Evolutionary conservation across 805 yeast genomes (phyloP).

Genomic region (Lipomyces starkeyi): DNA sequence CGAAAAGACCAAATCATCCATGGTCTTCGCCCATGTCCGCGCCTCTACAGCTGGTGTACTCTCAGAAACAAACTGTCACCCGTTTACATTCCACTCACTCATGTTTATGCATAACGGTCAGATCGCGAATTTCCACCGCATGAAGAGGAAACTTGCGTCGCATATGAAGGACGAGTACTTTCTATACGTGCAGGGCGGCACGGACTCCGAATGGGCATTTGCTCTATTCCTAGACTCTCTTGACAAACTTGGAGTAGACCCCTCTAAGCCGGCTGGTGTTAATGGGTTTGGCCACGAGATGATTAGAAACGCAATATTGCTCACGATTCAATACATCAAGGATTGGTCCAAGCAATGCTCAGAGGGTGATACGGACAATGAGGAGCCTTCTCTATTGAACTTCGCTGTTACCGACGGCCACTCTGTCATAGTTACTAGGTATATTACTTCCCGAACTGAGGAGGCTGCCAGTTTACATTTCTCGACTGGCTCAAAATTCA

Average conservation of each 20-base stretch:
- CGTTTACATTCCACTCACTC: conserved; percentile 82
- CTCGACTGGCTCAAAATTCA: conserved; percentile 89
- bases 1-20: conserved; percentile 79
- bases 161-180: conserved; percentile 83
- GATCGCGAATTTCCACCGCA: conserved; percentile 69
- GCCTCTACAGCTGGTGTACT: conserved; percentile 95
- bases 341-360: conserved; percentile 75
- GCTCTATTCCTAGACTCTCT: conserved; percentile 83
- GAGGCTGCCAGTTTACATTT: conserved; percentile 97
- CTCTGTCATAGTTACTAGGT: conserved; percentile 82
- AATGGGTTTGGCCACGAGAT: conserved; percentile 55
- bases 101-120: conserved; percentile 97
- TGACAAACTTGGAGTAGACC: conserved; percentile 76
- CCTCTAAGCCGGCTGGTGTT: conserved; percentile 52
- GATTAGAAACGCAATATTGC: conserved; percentile 69
- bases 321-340: conserved; percentile 75
- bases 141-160: conserved; percentile 73
- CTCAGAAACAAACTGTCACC: conserved; percentile 96
- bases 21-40: conserved; percentile 94
- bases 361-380: conserved; percentile 44
- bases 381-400: conserved; percentile 84
- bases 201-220: conserved; percentile 95
- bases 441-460: conserved; percentile 85
- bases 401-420: conserved; percentile 96
- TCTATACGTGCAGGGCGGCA: conserved; percentile 83